Conservation (phyloP, 2,329 filamentous ascomycete genomes). For the Raffaelea arxii region DNA sequence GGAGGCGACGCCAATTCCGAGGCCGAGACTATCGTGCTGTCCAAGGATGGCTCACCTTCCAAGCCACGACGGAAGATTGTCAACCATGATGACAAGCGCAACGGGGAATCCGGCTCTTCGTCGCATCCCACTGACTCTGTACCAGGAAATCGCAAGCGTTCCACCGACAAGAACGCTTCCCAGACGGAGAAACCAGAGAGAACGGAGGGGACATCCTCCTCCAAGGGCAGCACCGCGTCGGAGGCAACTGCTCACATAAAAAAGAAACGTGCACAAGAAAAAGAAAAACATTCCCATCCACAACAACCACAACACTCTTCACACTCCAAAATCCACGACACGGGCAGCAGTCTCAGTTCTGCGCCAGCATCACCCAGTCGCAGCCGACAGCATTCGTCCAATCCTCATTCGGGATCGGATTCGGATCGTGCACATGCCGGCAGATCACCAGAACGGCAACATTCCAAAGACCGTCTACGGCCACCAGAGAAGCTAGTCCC, state of each 20-base stretch:
- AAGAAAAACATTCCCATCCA: slow-evolving; percentile 16
- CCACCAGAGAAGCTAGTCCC: slow-evolving; percentile 35
- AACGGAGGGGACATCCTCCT: slow-evolving; percentile 12
- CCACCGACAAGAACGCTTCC: slow-evolving; percentile 14
- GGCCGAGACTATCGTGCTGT: slow-evolving; percentile 61
- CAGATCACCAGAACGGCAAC: slow-evolving; percentile 29
- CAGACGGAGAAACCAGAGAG: slow-evolving; percentile 4
- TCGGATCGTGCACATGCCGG: slow-evolving; percentile 38
- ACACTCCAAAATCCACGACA: slow-evolving; percentile 31
- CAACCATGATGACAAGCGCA: slow-evolving; percentile 55
- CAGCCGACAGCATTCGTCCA: slow-evolving; percentile 28
- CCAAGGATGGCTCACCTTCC: slow-evolving; percentile 55
- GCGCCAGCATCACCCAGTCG: slow-evolving; percentile 43
- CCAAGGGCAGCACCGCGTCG: slow-evolving; percentile 22
- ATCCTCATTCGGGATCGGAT: slow-evolving; percentile 41
- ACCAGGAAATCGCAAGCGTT: slow-evolving; percentile 6
- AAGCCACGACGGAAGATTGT: slow-evolving; percentile 49
- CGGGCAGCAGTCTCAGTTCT: slow-evolving; percentile 48
- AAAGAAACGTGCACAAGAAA: slow-evolving; percentile 40
- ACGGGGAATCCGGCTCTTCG: slow-evolving; percentile 31
- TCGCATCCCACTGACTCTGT: not conserved
- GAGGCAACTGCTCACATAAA: slow-evolving; percentile 29
- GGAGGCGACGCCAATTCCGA: slow-evolving; percentile 55
- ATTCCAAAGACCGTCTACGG: slow-evolving; percentile 33
- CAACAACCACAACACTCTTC: not conserved